Evolutionary conservation across 129 eudicot genomes (phyloP), one percentile per base, ranked within the genome.

Genomic region (Chrysanthemum makinoi): DNA sequence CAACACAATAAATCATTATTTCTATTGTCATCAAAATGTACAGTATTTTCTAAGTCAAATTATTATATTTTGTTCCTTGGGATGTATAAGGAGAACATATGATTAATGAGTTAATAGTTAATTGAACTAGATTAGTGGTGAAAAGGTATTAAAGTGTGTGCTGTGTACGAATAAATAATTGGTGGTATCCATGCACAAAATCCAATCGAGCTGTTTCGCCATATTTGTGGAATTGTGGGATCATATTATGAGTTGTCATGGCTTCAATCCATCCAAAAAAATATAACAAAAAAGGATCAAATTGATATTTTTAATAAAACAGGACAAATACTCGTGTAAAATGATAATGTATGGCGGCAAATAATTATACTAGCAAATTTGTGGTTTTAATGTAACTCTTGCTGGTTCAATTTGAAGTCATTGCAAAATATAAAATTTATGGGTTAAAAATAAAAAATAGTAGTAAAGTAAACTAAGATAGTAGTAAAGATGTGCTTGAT

Each of bases 141-240:
- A 43, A 65, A 16, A 43, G 47, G 56, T 39, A 65, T 53, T 43
- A 72, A 49, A 75, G 55, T 74, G 72, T 75, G 79, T 49, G 49
- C 12, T 64, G 44, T 54, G 43, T 65, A 44, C 6, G 0, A 39
- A 20, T 53, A 53, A 66, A 65, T 39, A 46, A 66, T 53, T 58
- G 54, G 7, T 48, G 67, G 73, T 66, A 66, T 66, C 79, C 67
- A 75, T 75, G 86, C 88, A 76, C 58, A 81, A 88, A 86, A 86
- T 86, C 87, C 81, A 76, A 83, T 85, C 65, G 88, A 86, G 91
- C 87, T 88, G 96, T 88, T 85, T 76, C 79, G 86, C 95, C 76
- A 78, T 83, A 81, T 80, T 81, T 53, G 9, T 4, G 16, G 62
- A 33, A 57, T 81, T 53, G 9, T 4, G 16, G 62, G 62, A 57